Evolutionary conservation across 805 yeast species (phyloP).

Genomic region (Myxozyma kluyveri): DNA sequence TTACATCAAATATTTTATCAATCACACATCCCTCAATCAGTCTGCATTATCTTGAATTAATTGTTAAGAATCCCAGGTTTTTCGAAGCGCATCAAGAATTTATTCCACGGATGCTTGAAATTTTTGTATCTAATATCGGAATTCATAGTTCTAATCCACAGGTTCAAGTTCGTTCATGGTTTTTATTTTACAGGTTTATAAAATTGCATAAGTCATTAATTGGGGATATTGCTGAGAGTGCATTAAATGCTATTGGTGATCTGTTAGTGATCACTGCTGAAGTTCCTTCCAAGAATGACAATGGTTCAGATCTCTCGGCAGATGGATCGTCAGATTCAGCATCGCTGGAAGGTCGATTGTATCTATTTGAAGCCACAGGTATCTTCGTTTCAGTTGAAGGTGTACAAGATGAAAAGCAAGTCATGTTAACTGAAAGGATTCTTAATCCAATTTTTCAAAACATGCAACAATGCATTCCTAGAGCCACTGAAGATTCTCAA

Average conservation of each 20-base stretch:
- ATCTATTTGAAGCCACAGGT: constrained; percentile 84
- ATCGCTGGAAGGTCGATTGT: constrained; percentile 71
- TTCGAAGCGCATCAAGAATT: constrained; percentile 48
- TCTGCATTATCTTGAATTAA: constrained; percentile 75
- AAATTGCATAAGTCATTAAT: constrained; percentile 69
- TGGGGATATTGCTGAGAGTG: constrained; percentile 53
- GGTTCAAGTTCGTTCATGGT: constrained; percentile 87
- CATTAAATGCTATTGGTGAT: constrained; percentile 57
- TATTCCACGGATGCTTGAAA: constrained; percentile 62
- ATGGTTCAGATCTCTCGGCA: constrained; percentile 49
- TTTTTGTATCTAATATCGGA: constrained; percentile 78
- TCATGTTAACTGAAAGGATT: constrained; percentile 51
- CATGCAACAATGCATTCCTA: constrained; percentile 61
- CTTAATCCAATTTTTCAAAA: constrained; percentile 72
- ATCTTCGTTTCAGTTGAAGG: constrained; percentile 53
- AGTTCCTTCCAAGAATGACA: constrained; percentile 38
- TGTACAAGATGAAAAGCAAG: constrained; percentile 45
- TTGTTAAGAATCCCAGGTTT: constrained; percentile 72
- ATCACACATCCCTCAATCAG: constrained; percentile 81
- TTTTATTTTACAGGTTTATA: constrained; percentile 76
- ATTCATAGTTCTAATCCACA: constrained; percentile 69
- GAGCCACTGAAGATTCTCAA: constrained; percentile 43
- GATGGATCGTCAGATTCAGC: constrained; percentile 50
- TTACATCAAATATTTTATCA: constrained; percentile 48
- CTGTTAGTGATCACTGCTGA: constrained; percentile 63